These are phyloP conservation scores for Chloranthus sessilifolius DNA, from an alignment of 164 flowering plant genomes.

Conservation along the genomic window DNA sequence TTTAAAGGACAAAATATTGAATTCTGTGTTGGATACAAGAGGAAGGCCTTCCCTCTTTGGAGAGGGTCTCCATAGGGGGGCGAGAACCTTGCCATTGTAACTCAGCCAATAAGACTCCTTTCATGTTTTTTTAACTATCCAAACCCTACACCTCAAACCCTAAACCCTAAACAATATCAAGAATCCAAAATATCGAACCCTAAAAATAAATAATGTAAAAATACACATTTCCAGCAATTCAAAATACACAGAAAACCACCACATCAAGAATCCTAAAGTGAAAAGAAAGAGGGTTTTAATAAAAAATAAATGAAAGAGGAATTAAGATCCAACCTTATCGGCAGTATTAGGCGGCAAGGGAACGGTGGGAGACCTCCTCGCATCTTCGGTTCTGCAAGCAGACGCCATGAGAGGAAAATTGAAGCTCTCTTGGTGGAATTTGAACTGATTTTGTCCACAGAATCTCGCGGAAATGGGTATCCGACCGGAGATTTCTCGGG, in stretches of 20 bases:
- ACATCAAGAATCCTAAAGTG: neutral
- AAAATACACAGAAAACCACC: neutral
- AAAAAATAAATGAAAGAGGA: neutral
- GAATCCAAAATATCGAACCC: neutral
- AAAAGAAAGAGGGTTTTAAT: neutral
- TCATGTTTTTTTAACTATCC: too few relatives aligned
- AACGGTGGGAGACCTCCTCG: constrained; percentile 25
- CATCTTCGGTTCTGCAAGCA: constrained; percentile 27
- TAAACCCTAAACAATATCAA: neutral
- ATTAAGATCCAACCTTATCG: constrained; percentile 16
- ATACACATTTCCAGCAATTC: neutral
- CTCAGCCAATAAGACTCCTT: too few relatives aligned
- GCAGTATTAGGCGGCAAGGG: constrained; percentile 38
- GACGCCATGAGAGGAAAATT: constrained; percentile 18
- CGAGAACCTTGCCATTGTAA: too few relatives aligned
- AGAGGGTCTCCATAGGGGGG: too few relatives aligned
- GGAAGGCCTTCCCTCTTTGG: too few relatives aligned
- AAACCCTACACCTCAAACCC: neutral
- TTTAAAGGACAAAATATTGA: too few relatives aligned
- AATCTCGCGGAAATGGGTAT: constrained; percentile 4
- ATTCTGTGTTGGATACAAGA: too few relatives aligned
- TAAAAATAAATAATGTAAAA: too few relatives aligned
- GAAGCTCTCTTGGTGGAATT: constrained; percentile 8
- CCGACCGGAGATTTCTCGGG: constrained; percentile 13
- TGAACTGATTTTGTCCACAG: constrained; percentile 3